phyloP scores from a whole-genome alignment of 1,284 basidiomycete species.

The Bjerkandera adusta region DNA sequence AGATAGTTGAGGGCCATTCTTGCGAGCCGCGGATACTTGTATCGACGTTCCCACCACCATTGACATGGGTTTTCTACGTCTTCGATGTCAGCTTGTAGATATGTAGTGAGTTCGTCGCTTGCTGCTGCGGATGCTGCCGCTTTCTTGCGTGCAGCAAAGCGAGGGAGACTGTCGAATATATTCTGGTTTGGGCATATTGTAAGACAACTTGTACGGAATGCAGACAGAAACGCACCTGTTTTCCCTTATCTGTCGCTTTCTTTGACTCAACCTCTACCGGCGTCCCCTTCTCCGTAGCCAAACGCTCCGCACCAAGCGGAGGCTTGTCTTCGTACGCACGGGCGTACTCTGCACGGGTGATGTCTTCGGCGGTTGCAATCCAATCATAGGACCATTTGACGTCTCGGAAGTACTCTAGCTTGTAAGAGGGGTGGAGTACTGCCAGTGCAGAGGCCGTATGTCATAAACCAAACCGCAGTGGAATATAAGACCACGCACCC shows the following conservation, averaged over 20 bases:
- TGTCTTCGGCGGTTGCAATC: constrained; percentile 23
- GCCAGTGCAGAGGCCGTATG: constrained; percentile 6
- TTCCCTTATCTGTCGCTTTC: neutral
- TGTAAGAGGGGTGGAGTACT: constrained; percentile 33
- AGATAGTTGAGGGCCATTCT: constrained; percentile 32
- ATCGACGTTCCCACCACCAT: constrained; percentile 29
- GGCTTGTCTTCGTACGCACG: neutral
- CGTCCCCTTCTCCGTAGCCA: too few relatives aligned
- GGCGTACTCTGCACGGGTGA: constrained; percentile 16
- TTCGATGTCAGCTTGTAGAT: too few relatives aligned
- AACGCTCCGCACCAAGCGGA: neutral
- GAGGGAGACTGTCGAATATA: too few relatives aligned
- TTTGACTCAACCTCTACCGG: constrained; percentile 7
- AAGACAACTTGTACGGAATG: too few relatives aligned
- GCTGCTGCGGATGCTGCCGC: too few relatives aligned
- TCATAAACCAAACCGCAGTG: too few relatives aligned
- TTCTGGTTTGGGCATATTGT: too few relatives aligned
- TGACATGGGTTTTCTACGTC: constrained; percentile 21
- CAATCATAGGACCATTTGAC: constrained; percentile 27
- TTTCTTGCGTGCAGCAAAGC: too few relatives aligned
- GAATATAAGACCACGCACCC: constrained; percentile 23
- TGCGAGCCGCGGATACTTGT: constrained; percentile 27
- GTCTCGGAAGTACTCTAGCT: constrained; percentile 29
- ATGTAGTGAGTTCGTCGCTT: too few relatives aligned
- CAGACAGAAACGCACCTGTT: too few relatives aligned